These are phyloP conservation scores for Alternaria novae-zelandiae DNA, from an alignment of 2,329 filamentous ascomycete genomes.

Conservation along the genomic window DNA sequence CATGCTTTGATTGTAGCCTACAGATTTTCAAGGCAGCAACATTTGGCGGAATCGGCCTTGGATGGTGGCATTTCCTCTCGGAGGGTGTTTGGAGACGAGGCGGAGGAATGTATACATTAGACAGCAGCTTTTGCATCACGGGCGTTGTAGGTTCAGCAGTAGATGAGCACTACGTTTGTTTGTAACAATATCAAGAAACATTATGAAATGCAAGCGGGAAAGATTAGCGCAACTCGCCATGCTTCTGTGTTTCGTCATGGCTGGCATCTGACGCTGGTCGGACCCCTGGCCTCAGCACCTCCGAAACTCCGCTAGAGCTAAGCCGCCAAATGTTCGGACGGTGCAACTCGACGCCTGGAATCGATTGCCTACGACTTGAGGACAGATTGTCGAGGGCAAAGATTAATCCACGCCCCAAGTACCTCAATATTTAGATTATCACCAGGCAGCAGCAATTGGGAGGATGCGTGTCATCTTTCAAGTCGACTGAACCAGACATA, in stretches of 20 bases:
- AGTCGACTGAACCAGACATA: constrained; percentile 33
- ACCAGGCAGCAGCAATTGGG: constrained; percentile 15
- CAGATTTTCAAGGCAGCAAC: neutral
- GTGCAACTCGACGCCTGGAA: neutral
- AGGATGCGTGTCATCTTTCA: constrained; percentile 36
- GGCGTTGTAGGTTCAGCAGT: constrained; percentile 32
- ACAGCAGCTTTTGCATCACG: constrained; percentile 37
- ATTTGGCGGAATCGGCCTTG: constrained; percentile 21
- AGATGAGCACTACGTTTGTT: constrained; percentile 14
- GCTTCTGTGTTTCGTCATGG: neutral
- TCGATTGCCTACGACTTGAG: neutral
- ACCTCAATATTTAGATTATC: neutral
- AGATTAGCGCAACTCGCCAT: neutral
- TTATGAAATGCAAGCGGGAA: neutral
- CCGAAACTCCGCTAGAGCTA: constrained; percentile 21
- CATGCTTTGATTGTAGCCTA: neutral
- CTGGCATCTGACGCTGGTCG: constrained; percentile 2
- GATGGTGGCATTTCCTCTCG: constrained; percentile 15
- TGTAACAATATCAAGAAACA: constrained; percentile 21
- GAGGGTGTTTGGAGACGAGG: constrained; percentile 25
- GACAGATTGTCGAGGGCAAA: constrained; percentile 2
- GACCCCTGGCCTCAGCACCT: constrained; percentile 15
- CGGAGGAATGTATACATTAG: constrained; percentile 41
- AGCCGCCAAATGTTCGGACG: constrained; percentile 13
- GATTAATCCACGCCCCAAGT: neutral